Evolutionary conservation across 139 green algal species (phyloP), one percentile per base, ranked within the genome.

Genomic region (Raphidocelis subcapitata): DNA sequence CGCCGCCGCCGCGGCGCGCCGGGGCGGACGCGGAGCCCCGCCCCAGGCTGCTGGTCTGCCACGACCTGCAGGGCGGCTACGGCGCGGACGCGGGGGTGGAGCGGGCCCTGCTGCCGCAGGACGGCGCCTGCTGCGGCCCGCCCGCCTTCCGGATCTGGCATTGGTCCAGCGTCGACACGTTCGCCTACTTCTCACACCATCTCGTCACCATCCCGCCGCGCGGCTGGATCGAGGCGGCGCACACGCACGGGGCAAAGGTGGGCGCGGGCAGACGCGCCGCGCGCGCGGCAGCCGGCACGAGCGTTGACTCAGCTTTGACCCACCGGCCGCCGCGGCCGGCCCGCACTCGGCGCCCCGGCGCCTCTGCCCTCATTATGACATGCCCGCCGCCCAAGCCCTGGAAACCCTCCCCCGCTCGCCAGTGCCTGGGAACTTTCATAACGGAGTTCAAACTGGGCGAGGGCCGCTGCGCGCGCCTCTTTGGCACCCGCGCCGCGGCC

Each of bases 41-140:
- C 28, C 85, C 87, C 3, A 66, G 82, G 41, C 71, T 97, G 55
- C 75, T 97, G 62, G 85, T 92, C 0, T 97, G 92, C 62, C 93
- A 97, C 72, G 92, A 97, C 65, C 88, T 96, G 82, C 72, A 68
- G 35, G 87, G 29, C 3, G 18, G 28, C 31, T 65, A 24, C 20
- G 59, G 59, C n/a, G 18, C 5, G 5, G 28, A 35, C n/a, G 59
- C 29, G 26, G 69, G 21, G 18, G 35, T 23, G 16, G 32, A 15
- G 0, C 23, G 32, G 12, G 26, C 10, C 8, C 35, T 47, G 18
- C 28, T 49, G 28, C 24, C n/a, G 4, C 5, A 18, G 55, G 26
- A 72, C 95, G 0, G 88, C 95, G 61, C 66, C 76, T 2, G 96
- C 96, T 77, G 79, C 94, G 0, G 97, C 97, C 77, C 97, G 97